Conservation (phyloP, 1,284 basidiomycete species). For the Heterobasidion occidentale region DNA sequence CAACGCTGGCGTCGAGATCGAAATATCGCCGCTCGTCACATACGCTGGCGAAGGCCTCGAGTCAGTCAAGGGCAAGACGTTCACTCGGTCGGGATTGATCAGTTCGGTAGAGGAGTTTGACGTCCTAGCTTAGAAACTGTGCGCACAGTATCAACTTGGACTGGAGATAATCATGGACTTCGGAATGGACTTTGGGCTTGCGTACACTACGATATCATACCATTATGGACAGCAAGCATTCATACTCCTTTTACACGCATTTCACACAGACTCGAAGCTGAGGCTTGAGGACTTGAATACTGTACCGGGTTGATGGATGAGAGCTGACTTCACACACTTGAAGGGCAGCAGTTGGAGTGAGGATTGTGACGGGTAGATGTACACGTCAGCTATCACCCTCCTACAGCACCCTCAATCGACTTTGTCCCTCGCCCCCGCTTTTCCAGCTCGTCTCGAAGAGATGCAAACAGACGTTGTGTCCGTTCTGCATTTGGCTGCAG, state of each 20-base stretch:
- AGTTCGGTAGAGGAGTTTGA: conserved; percentile 43
- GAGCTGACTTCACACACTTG: too few species aligned
- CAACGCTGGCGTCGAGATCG: conserved; percentile 41
- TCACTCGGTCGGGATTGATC: conserved; percentile 53
- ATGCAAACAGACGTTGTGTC: conserved; percentile 69
- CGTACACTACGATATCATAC: neutral
- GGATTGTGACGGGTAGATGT: neutral
- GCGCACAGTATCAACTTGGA: neutral
- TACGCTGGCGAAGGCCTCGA: conserved; percentile 91
- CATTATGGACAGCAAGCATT: neutral
- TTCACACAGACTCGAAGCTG: neutral
- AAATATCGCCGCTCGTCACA: conserved; percentile 47
- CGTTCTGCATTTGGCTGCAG: conserved; percentile 69
- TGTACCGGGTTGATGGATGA: too few species aligned
- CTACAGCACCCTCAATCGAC: conserved; percentile 37
- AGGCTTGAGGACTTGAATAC: too few species aligned
- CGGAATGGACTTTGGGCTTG: neutral
- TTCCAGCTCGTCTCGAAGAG: conserved; percentile 73
- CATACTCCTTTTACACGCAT: neutral
- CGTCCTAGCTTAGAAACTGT: conserved; percentile 21
- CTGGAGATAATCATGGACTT: neutral
- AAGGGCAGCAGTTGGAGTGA: neutral
- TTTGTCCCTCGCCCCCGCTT: conserved; percentile 38
- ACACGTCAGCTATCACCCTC: neutral
- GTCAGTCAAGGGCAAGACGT: conserved; percentile 69